A percentile compares a stretch with the other conserved stretches of the same genome.
These are phyloP conservation scores for Bertia moriformis DNA, from an alignment of 2,329 filamentous ascomycete species.

Conservation along the genomic window DNA sequence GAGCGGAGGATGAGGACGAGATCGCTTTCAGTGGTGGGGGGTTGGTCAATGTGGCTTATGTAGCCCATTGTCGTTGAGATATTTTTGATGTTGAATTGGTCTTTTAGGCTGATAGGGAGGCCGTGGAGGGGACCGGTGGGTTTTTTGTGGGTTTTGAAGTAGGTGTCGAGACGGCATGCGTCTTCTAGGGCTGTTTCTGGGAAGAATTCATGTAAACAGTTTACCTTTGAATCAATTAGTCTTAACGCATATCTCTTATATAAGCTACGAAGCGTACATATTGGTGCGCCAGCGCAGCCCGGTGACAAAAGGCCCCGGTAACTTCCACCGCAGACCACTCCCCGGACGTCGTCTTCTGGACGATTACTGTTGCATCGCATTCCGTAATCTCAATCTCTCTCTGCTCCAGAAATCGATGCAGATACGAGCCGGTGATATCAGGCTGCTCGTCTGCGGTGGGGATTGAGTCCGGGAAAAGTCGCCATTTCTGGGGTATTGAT, in stretches of 20 bases:
- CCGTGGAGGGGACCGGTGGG: slow-evolving; percentile 20
- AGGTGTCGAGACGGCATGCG: slow-evolving; percentile 15
- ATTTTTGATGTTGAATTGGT: slow-evolving; percentile 27
- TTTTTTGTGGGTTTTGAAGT: slow-evolving; percentile 11
- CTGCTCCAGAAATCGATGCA: neutral
- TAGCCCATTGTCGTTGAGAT: slow-evolving; percentile 18
- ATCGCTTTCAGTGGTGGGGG: slow-evolving; percentile 1
- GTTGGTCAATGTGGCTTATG: slow-evolving; percentile 4
- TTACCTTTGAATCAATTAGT: too few relatives aligned
- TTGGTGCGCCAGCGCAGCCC: slow-evolving; percentile 1
- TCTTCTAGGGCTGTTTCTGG: slow-evolving; percentile 14
- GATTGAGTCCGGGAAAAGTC: neutral
- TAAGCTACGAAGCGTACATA: neutral
- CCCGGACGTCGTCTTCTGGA: neutral
- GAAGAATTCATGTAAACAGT: slow-evolving; percentile 27
- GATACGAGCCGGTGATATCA: neutral
- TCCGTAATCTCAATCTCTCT: neutral
- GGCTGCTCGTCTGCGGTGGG: neutral
- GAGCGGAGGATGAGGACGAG: neutral
- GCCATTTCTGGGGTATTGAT: neutral
- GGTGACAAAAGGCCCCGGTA: neutral
- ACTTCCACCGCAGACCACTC: neutral
- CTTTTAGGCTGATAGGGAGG: slow-evolving; percentile 32
- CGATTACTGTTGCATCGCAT: neutral
- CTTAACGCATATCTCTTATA: too few relatives aligned